Evolutionary conservation across 805 yeast genomes (phyloP).

Genomic region (Huiozyma naganishii): DNA sequence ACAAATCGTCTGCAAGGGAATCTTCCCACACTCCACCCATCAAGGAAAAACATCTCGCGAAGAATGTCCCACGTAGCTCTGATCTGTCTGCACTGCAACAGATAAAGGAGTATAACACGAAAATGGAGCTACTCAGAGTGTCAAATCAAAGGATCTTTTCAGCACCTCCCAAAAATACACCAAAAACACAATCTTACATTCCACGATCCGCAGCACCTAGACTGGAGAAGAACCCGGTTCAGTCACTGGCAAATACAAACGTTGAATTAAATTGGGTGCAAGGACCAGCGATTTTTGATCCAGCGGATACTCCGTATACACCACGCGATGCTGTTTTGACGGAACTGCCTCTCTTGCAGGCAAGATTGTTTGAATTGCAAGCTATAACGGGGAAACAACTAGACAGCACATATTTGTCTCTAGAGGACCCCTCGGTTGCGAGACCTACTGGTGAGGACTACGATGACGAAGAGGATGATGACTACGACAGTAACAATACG

Average conservation of each 20-base stretch:
- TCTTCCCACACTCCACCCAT: no score
- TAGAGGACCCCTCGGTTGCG: not conserved
- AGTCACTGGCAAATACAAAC: slow-evolving; percentile 12
- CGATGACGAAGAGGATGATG: slow-evolving; percentile 3
- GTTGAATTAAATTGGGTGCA: slow-evolving; percentile 21
- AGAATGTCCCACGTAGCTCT: slow-evolving; percentile 6
- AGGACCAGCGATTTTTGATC: slow-evolving; percentile 25
- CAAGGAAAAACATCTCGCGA: slow-evolving; percentile 1
- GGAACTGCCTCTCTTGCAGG: slow-evolving; percentile 21
- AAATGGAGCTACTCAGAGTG: slow-evolving; percentile 16
- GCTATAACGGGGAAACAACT: slow-evolving; percentile 21
- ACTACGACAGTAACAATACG: slow-evolving; percentile 1
- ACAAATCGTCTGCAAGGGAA: slow-evolving; percentile 16
- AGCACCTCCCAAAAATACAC: not conserved
- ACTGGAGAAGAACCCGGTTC: slow-evolving; percentile 15
- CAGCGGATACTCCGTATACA: slow-evolving; percentile 15
- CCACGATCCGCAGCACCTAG: slow-evolving; percentile 7
- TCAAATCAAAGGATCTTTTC: not conserved
- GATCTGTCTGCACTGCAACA: slow-evolving; percentile 23
- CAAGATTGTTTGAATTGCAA: slow-evolving; percentile 21
- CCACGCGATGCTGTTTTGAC: slow-evolving; percentile 17
- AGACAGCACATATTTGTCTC: slow-evolving; percentile 10
- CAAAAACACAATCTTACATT: slow-evolving; percentile 9
- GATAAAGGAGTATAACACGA: slow-evolving; percentile 22
- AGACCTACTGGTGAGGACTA: slow-evolving; percentile 3